Evolutionary conservation across 2,329 filamentous ascomycete species (phyloP).

Genomic region (Ophiostoma tasmaniense): DNA sequence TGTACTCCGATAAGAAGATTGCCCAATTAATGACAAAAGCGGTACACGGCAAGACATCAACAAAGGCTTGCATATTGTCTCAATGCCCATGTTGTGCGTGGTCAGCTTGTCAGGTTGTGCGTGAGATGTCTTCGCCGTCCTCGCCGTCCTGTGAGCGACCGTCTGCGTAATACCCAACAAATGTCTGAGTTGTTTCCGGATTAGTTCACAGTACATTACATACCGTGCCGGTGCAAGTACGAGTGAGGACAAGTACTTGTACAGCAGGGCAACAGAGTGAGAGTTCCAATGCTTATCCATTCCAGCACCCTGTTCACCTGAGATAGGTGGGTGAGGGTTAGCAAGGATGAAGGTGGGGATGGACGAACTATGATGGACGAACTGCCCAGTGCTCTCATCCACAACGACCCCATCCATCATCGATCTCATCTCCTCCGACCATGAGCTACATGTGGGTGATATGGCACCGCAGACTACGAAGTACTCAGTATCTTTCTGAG

Average conservation of each 20-base stretch:
- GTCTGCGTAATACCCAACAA: neutral
- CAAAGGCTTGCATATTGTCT: neutral
- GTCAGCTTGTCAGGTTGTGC: neutral
- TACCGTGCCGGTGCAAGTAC: neutral
- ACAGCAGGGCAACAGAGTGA: neutral
- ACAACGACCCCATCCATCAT: neutral
- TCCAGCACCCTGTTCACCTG: neutral
- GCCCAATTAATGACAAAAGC: neutral
- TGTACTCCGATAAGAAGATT: neutral
- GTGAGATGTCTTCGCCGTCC: neutral
- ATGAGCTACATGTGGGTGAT: neutral
- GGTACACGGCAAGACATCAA: neutral
- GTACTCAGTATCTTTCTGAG: neutral
- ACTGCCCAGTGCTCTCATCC: neutral
- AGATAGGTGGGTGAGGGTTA: neutral
- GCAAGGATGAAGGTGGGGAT: neutral
- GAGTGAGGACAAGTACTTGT: neutral
- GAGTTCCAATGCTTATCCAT: neutral
- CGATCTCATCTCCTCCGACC: neutral
- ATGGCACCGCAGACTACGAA: slow-evolving; percentile 8
- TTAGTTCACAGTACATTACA: neutral
- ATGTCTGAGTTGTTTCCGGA: slow-evolving; percentile 3
- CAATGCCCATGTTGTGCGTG: neutral
- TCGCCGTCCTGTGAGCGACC: slow-evolving; percentile 1
- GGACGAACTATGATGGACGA: neutral